phyloP scores from a whole-genome alignment of 2,329 filamentous ascomycete species.

The Penicillium griseofulvum region DNA sequence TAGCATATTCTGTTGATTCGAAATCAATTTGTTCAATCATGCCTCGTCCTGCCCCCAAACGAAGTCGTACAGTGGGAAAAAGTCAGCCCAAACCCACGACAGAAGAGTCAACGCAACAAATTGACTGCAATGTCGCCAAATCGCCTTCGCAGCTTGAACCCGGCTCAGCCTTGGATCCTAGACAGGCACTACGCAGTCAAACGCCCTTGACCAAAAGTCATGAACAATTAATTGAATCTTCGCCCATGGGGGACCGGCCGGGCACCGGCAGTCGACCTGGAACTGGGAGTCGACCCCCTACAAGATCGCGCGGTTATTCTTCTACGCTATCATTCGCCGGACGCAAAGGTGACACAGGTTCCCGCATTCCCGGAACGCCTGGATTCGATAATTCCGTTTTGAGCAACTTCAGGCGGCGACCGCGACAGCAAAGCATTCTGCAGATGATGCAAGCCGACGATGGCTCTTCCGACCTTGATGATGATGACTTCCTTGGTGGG shows the following conservation, averaged over 20 bases:
- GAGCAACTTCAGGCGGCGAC: slow-evolving; percentile 45
- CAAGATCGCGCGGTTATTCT: slow-evolving; percentile 40
- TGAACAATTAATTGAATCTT: slow-evolving; percentile 37
- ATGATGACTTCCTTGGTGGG: slow-evolving; percentile 45
- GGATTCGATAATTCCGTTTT: slow-evolving; percentile 44
- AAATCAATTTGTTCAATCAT: slow-evolving; percentile 4
- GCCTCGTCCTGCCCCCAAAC: slow-evolving; percentile 25
- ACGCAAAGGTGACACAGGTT: slow-evolving; percentile 37
- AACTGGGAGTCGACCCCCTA: slow-evolving; percentile 37
- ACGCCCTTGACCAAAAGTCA: slow-evolving; percentile 33
- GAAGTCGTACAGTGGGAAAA: slow-evolving; percentile 18
- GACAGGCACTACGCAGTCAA: slow-evolving; percentile 25
- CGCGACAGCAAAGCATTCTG: slow-evolving; percentile 46
- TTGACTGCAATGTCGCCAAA: slow-evolving; percentile 11
- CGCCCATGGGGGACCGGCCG: slow-evolving; percentile 31
- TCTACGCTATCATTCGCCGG: slow-evolving; percentile 39
- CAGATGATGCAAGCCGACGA: slow-evolving; percentile 46
- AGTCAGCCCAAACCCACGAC: slow-evolving; percentile 1
- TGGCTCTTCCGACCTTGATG: slow-evolving; percentile 35
- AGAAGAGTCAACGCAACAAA: slow-evolving; percentile 5
- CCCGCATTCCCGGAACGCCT: slow-evolving; percentile 41
- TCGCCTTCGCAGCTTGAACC: slow-evolving; percentile 14
- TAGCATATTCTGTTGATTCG: not conserved
- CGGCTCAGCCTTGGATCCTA: slow-evolving; percentile 17
- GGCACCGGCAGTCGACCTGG: slow-evolving; percentile 35